Evolutionary conservation across 2,329 filamentous ascomycete genomes (phyloP).

Genomic region (Penicillium freii): DNA sequence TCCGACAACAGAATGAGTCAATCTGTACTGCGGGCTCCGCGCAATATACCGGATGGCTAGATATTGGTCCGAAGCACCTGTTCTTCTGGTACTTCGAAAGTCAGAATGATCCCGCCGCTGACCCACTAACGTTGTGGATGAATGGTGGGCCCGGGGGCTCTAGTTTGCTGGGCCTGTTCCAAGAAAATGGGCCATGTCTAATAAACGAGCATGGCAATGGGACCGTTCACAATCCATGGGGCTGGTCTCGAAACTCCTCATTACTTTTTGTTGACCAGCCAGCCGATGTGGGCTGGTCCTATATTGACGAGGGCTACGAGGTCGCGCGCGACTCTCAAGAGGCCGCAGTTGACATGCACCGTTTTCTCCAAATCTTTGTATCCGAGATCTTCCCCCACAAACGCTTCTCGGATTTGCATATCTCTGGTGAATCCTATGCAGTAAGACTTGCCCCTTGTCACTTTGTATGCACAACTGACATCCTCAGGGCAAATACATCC

Average conservation of each 20-base stretch:
- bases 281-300: constrained; percentile 28
- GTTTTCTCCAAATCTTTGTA: constrained; percentile 51
- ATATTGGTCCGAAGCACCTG: constrained; percentile 11
- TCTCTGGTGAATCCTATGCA: constrained; percentile 53
- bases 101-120: constrained; percentile 44
- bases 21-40: constrained; percentile 18
- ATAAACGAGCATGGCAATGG: constrained; percentile 27
- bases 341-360: constrained; percentile 50
- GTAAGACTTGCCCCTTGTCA: constrained; percentile 22
- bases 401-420: constrained; percentile 42
- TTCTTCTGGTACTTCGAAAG: constrained; percentile 47
- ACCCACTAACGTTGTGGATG: constrained; percentile 53
- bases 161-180: constrained; percentile 54
- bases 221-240: constrained; percentile 21
- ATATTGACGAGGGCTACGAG: constrained; percentile 21
- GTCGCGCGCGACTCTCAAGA: constrained; percentile 40
- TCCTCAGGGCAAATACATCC: constrained; percentile 49
- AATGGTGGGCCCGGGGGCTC: constrained; percentile 55
- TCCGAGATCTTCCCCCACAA: constrained; percentile 47
- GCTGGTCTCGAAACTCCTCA: constrained; percentile 26
- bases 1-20: constrained; percentile 16
- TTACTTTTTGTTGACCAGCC: constrained; percentile 32
- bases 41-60: constrained; percentile 20
- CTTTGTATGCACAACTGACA: background rate
- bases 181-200: constrained; percentile 48